Evolutionary conservation across 495 filamentous ascomycete species (phyloP).

Genomic region (Letharia columbiana): DNA sequence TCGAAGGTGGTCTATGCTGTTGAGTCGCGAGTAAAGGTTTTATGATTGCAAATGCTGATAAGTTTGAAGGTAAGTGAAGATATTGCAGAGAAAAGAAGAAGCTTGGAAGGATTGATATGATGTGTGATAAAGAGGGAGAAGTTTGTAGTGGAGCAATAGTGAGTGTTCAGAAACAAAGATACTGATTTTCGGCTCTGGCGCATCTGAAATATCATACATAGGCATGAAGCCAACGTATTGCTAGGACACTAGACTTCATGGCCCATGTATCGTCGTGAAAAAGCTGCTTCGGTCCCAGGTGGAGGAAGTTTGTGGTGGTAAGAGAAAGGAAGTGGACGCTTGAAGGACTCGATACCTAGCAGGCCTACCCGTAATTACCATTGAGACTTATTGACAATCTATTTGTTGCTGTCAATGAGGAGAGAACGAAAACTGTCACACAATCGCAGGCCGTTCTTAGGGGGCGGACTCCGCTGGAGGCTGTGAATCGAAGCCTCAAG

Average conservation of each 20-base stretch:
- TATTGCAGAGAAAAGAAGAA: neutral
- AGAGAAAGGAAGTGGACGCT: neutral
- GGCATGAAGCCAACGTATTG: neutral
- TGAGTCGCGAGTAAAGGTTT: neutral
- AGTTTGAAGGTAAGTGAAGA: neutral
- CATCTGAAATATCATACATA: neutral
- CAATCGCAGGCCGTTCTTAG: neutral
- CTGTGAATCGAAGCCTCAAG: neutral
- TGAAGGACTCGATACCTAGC: neutral
- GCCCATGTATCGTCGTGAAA: neutral
- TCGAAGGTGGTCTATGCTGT: neutral
- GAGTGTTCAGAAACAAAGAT: neutral
- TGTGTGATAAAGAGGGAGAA: neutral
- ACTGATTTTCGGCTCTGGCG: neutral
- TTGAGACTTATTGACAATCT: neutral
- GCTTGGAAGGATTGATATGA: neutral
- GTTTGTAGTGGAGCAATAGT: neutral
- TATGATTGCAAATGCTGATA: neutral
- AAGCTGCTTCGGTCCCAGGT: neutral
- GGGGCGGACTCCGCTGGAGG: neutral
- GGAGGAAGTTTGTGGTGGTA: neutral
- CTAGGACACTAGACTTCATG: neutral
- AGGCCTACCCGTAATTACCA: no score
- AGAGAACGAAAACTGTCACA: neutral
- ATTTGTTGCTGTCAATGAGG: neutral